Evolutionary conservation across 148 eudicot genomes (phyloP).

Genomic region (Rhododendron mucronatum): DNA sequence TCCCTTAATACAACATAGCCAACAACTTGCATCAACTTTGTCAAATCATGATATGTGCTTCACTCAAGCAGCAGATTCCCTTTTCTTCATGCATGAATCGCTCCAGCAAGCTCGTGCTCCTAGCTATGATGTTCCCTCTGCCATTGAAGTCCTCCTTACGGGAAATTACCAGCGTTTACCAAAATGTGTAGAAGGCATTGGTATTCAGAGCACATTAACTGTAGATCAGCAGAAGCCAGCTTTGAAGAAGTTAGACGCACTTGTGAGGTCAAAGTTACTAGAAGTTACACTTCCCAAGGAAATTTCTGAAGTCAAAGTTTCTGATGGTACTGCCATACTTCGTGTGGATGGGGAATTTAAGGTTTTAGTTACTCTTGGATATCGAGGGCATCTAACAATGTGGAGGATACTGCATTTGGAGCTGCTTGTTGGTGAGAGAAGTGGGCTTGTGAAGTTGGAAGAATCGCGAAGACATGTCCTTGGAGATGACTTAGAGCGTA

Average conservation of each 20-base stretch:
- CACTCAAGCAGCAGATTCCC: constrained; percentile 93
- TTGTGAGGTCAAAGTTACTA: constrained; percentile 84
- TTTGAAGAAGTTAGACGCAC: constrained; percentile 71
- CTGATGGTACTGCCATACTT: constrained; percentile 83
- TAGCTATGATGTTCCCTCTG: constrained; percentile 96
- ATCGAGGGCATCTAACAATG: constrained; percentile 85
- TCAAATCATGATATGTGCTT: constrained; percentile 97
- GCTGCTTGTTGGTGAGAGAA: constrained; percentile 95
- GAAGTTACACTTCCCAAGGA: constrained; percentile 77
- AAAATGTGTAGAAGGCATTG: constrained; percentile 89
- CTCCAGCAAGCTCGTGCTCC: constrained; percentile 99
- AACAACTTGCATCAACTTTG: constrained; percentile 82
- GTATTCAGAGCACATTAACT: constrained; percentile 67
- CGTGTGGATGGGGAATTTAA: constrained; percentile 94
- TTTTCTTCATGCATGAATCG: constrained; percentile 95
- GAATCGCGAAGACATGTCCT: constrained; percentile 68
- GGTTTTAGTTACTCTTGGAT: constrained; percentile 94
- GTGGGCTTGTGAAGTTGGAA: constrained; percentile 79
- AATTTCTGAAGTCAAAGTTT: constrained; percentile 66
- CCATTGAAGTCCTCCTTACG: constrained; percentile 83
- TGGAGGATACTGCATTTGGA: constrained; percentile 99
- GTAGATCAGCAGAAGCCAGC: constrained; percentile 76
- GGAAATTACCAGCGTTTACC: constrained; percentile 94
- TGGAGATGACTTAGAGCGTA: constrained; percentile 96
- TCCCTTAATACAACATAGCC: constrained; percentile 89